phyloP scores from a whole-genome alignment of 768 basidiomycete species.

The Gyrodon lividus region DNA sequence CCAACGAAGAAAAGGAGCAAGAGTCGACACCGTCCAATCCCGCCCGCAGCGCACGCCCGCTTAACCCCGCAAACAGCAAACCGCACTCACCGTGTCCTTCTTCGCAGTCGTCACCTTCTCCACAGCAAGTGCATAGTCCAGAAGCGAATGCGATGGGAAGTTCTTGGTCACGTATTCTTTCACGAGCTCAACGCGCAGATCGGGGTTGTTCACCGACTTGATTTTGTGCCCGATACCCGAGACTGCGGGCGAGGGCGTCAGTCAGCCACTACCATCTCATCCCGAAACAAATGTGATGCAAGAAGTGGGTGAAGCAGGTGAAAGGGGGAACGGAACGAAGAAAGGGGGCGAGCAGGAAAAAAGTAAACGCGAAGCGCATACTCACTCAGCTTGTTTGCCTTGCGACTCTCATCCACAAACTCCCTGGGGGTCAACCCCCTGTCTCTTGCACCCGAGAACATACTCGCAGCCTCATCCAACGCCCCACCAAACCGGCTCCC shows the following conservation, averaged over 20 bases:
- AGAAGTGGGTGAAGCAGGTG: too few species aligned
- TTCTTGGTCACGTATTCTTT: constrained; percentile 95
- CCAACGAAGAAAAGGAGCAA: too few species aligned
- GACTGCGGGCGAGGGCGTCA: constrained; percentile 44
- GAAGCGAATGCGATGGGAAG: constrained; percentile 92
- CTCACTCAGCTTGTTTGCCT: constrained; percentile 90
- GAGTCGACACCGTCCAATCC: not conserved
- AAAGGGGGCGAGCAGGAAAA: not conserved
- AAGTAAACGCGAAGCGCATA: constrained; percentile 15
- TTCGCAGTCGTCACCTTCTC: constrained; percentile 97
- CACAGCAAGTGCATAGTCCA: constrained; percentile 94
- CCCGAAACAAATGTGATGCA: not conserved
- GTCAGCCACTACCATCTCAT: constrained; percentile 6
- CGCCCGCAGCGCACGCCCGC: too few species aligned
- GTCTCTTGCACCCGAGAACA: constrained; percentile 92
- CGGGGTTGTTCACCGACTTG: constrained; percentile 97
- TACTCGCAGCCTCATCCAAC: constrained; percentile 92
- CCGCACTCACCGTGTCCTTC: constrained; percentile 77
- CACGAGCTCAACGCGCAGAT: constrained; percentile 87
- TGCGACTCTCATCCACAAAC: constrained; percentile 92
- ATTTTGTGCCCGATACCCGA: constrained; percentile 99
- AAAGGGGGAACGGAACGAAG: too few species aligned
- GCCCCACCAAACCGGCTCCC: constrained; percentile 99
- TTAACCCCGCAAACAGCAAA: not conserved
- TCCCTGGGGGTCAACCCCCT: constrained; percentile 95